Evolutionary conservation across 2,329 filamentous ascomycete species (phyloP).

Genomic region (Venturia oleaginea): DNA sequence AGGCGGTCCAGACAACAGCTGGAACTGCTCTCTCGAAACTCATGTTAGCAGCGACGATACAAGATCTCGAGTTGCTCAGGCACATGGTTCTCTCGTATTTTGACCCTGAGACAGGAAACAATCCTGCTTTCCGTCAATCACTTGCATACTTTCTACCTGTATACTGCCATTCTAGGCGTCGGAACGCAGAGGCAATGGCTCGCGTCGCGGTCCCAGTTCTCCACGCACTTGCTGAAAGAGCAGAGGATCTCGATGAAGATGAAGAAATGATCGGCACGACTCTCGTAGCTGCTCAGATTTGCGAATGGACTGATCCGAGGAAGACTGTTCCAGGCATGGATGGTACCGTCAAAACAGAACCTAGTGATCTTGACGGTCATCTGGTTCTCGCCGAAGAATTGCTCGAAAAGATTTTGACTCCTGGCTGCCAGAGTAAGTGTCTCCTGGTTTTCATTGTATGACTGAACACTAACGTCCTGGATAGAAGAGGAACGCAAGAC

Average conservation of each 20-base stretch:
- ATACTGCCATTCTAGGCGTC: conserved; percentile 75
- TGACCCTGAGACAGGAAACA: conserved; percentile 69
- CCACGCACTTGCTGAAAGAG: conserved; percentile 53
- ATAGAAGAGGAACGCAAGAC: conserved; percentile 80
- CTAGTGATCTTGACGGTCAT: conserved; percentile 68
- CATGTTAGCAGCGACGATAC: conserved; percentile 66
- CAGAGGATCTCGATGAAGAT: conserved; percentile 59
- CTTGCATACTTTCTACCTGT: conserved; percentile 92
- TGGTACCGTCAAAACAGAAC: conserved; percentile 37
- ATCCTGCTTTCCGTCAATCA: conserved; percentile 75
- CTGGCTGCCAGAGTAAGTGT: conserved; percentile 53
- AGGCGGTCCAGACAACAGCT: conserved; percentile 71
- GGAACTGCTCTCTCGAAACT: conserved; percentile 79
- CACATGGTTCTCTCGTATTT: conserved; percentile 82
- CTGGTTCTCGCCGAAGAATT: conserved; percentile 69
- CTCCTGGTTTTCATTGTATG: conserved; percentile 15
- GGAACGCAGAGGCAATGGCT: conserved; percentile 77
- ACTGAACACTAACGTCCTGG: conserved; percentile 21
- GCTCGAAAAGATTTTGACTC: conserved; percentile 61
- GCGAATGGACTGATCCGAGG: conserved; percentile 92
- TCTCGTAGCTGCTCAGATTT: conserved; percentile 70
- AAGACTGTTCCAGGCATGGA: conserved; percentile 49
- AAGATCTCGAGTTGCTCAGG: conserved; percentile 56
- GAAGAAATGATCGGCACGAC: conserved; percentile 63
- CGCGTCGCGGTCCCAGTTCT: conserved; percentile 64